phyloP scores from a whole-genome alignment of 2,329 filamentous ascomycete species.

The Ambrosiella cleistominuta region DNA sequence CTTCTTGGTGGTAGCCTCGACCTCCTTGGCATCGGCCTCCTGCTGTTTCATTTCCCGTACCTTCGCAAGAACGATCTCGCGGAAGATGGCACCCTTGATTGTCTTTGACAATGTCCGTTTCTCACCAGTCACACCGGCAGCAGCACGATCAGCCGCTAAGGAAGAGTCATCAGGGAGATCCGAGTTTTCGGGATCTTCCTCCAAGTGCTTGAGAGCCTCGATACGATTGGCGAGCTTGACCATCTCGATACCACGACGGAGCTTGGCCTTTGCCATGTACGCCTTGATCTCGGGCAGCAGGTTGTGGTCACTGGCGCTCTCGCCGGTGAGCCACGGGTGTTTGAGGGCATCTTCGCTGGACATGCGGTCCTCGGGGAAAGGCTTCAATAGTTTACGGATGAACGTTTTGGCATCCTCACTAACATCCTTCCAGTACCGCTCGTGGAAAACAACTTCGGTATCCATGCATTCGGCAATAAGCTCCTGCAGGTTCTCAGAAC shows the following conservation, averaged over 20 bases:
- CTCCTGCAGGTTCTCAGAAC: constrained; percentile 81
- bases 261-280: constrained; percentile 78
- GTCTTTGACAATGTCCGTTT: constrained; percentile 31
- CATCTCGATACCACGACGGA: constrained; percentile 85
- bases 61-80: constrained; percentile 86
- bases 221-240: constrained; percentile 94
- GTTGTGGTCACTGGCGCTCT: constrained; percentile 83
- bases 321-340: constrained; percentile 78
- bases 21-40: constrained; percentile 50
- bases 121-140: constrained; percentile 14
- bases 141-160: constrained; percentile 30
- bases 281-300: constrained; percentile 90
- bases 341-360: constrained; percentile 63
- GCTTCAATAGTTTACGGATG: constrained; percentile 64
- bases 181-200: constrained; percentile 63
- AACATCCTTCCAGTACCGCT: constrained; percentile 96
- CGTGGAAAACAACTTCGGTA: constrained; percentile 79
- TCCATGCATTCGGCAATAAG: constrained; percentile 86
- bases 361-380: constrained; percentile 57
- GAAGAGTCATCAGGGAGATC: constrained; percentile 46
- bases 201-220: constrained; percentile 81
- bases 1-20: constrained; percentile 33
- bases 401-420: constrained; percentile 92
- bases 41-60: constrained; percentile 81
- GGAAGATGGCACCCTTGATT: constrained; percentile 61